Evolutionary conservation across 2,329 filamentous ascomycete genomes (phyloP).

Genomic region (Clonostachys chloroleuca): DNA sequence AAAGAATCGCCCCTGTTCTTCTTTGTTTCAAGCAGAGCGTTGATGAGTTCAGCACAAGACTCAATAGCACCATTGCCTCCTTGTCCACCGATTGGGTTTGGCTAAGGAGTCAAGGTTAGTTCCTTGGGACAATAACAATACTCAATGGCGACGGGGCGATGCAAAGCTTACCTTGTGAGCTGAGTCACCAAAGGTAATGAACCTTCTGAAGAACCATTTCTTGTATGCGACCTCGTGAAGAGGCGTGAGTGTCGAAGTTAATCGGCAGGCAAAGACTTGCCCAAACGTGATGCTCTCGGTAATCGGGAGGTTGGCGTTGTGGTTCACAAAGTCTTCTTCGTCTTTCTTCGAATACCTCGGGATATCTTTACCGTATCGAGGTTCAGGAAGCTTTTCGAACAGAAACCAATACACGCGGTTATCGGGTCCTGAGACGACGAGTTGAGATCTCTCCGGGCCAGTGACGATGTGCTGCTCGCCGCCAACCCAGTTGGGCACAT

Average conservation of each 20-base stretch:
- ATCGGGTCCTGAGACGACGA: constrained; percentile 18
- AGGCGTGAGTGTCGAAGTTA: constrained; percentile 19
- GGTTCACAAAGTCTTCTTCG: constrained; percentile 8
- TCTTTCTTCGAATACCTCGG: constrained; percentile 9
- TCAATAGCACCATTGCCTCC: neutral
- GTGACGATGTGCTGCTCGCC: neutral
- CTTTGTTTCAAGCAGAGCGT: neutral
- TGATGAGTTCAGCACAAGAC: neutral
- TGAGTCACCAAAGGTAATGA: constrained; percentile 32
- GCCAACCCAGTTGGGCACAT: constrained; percentile 7
- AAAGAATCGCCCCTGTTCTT: neutral
- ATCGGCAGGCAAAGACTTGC: constrained; percentile 17
- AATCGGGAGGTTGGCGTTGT: neutral
- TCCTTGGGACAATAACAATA: neutral
- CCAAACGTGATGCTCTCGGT: constrained; percentile 9
- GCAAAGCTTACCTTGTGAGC: constrained; percentile 26
- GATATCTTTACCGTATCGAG: constrained; percentile 15
- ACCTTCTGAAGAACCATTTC: constrained; percentile 29
- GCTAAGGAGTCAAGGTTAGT: neutral
- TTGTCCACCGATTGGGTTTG: neutral
- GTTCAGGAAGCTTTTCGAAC: constrained; percentile 16
- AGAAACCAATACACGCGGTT: constrained; percentile 26
- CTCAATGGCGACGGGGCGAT: neutral
- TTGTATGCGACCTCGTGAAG: constrained; percentile 27
- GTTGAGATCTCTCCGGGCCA: constrained; percentile 5